Conservation (phyloP, 2,329 filamentous ascomycete genomes). For the Ophiostoma piceae region DNA sequence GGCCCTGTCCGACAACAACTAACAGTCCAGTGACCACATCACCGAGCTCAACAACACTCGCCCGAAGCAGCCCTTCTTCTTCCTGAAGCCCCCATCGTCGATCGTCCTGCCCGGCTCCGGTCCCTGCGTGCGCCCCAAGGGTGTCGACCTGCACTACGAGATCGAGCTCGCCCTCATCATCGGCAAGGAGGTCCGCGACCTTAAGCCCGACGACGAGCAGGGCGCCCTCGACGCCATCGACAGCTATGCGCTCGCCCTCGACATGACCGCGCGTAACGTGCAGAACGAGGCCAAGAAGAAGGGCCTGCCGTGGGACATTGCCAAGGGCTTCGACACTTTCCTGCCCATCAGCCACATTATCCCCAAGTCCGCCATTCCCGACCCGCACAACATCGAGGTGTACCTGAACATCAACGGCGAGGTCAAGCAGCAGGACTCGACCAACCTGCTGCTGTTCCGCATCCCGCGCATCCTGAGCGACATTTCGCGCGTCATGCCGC, state of each 20-base stretch:
- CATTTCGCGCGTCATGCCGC: slow-evolving; percentile 90
- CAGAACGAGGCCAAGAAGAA: slow-evolving; percentile 97
- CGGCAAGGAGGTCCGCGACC: slow-evolving; percentile 70
- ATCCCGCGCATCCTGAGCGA: slow-evolving; percentile 84
- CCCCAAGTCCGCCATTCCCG: slow-evolving; percentile 68
- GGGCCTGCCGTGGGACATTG: slow-evolving; percentile 91
- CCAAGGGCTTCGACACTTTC: slow-evolving; percentile 98
- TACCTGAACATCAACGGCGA: slow-evolving; percentile 79
- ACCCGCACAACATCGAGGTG: slow-evolving; percentile 84
- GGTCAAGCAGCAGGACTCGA: slow-evolving; percentile 76
- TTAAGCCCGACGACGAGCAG: slow-evolving; percentile 66
- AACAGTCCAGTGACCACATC: slow-evolving; percentile 69
- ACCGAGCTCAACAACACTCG: slow-evolving; percentile 80
- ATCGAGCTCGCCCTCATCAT: slow-evolving; percentile 89
- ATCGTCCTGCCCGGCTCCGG: slow-evolving; percentile 75
- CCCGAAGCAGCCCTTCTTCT: slow-evolving; percentile 97
- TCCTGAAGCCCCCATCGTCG: slow-evolving; percentile 87
- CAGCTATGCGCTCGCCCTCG: slow-evolving; percentile 83
- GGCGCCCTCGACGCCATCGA: slow-evolving; percentile 78
- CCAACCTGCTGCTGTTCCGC: slow-evolving; percentile 88
- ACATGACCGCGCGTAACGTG: slow-evolving; percentile 94
- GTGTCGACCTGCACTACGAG: slow-evolving; percentile 87
- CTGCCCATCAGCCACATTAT: slow-evolving; percentile 80
- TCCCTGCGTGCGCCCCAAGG: slow-evolving; percentile 69
- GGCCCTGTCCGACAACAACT: background rate